Evolutionary conservation across 2,329 filamentous ascomycete genomes (phyloP).

Genomic region (Myotisia sp.): DNA sequence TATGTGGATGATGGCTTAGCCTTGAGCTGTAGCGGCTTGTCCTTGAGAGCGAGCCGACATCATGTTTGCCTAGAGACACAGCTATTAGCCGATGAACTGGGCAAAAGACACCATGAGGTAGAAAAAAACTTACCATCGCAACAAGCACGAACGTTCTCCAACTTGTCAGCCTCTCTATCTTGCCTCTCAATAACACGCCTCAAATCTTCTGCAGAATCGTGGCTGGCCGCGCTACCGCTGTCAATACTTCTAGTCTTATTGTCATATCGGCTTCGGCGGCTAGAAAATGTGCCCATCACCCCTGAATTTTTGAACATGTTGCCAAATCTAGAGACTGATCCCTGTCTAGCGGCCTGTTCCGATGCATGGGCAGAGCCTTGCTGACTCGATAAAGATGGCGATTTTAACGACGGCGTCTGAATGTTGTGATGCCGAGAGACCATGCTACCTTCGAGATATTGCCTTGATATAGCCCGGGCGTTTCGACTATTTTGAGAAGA

Average conservation of each 20-base stretch:
- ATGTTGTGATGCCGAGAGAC: constrained; percentile 27
- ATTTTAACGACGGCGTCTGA: constrained; percentile 23
- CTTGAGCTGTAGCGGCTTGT: constrained; percentile 29
- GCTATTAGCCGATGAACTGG: too few species aligned
- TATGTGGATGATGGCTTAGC: constrained; percentile 13
- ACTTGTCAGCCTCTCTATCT: constrained; percentile 54
- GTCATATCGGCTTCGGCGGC: constrained; percentile 30
- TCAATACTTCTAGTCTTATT: constrained; percentile 25
- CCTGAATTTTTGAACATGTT: constrained; percentile 34
- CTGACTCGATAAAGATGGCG: constrained; percentile 23
- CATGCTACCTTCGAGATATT: constrained; percentile 26
- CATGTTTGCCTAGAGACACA: constrained; percentile 56
- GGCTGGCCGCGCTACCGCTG: constrained; percentile 29
- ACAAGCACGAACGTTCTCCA: constrained; percentile 93
- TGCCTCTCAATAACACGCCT: constrained; percentile 58
- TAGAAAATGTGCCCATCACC: constrained; percentile 38
- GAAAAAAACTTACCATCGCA: constrained; percentile 71
- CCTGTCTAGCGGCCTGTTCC: constrained; percentile 26
- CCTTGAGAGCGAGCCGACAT: constrained; percentile 40
- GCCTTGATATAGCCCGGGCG: constrained; percentile 51
- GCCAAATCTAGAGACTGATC: constrained; percentile 34
- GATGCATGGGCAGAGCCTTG: constrained; percentile 22
- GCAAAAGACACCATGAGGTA: neutral
- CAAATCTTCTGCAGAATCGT: constrained; percentile 72
- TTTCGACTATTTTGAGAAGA: constrained; percentile 69